Conservation (phyloP, 108 stramenopile genomes). For the Conticribra guillardii region DNA sequence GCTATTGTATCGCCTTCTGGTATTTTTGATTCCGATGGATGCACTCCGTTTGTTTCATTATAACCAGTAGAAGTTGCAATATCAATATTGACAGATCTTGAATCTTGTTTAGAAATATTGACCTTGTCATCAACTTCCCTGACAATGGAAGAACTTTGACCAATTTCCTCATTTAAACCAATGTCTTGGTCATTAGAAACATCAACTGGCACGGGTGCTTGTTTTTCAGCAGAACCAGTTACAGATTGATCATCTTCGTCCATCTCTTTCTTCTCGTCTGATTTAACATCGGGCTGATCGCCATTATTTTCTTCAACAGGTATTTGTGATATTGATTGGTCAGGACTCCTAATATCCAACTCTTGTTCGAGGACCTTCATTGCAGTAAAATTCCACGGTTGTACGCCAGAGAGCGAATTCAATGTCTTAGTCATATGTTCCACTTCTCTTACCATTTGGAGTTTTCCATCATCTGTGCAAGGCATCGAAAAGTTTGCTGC, state of each 20-base stretch:
- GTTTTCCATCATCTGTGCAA: conserved; percentile 72
- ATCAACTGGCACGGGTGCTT: too few species aligned
- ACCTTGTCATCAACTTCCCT: too few species aligned
- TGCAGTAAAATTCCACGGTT: conserved; percentile 85
- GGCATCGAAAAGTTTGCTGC: conserved; percentile 65
- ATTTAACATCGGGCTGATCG: conserved; percentile 1
- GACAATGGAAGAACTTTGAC: too few species aligned
- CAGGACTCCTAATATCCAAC: conserved; percentile 51
- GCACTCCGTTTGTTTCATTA: too few species aligned
- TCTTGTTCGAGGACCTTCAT: conserved; percentile 69
- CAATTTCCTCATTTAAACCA: too few species aligned
- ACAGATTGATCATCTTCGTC: background rate
- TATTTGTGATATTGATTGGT: conserved; percentile 2
- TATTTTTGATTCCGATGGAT: too few species aligned
- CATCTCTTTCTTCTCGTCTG: conserved; percentile 33
- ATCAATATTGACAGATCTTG: too few species aligned
- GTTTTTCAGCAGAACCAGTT: background rate
- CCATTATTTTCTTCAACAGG: conserved; percentile 3
- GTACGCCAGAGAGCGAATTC: conserved; percentile 72
- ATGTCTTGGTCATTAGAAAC: too few species aligned
- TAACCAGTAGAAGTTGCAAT: too few species aligned
- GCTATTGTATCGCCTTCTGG: too few species aligned
- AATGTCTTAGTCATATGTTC: conserved; percentile 64
- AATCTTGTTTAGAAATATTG: too few species aligned
- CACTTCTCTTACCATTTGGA: conserved; percentile 70